phyloP scores from a whole-genome alignment of 2,329 filamentous ascomycete species.

The Lachnum nothofagi region DNA sequence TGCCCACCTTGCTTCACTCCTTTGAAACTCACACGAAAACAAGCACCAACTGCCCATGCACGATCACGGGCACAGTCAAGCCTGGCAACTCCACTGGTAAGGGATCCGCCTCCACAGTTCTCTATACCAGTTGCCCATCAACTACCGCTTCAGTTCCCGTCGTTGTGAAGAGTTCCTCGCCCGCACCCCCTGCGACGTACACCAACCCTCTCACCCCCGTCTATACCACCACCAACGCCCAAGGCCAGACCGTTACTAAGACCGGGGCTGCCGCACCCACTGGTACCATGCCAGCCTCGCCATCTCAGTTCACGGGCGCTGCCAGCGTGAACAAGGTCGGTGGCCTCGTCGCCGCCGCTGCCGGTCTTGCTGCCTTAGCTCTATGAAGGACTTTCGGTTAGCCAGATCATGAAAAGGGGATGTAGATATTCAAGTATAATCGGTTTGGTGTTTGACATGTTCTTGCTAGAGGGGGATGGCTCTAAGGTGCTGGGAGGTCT shows the following conservation, averaged over 20 bases:
- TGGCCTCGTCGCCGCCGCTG: conserved; percentile 5
- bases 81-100: not conserved
- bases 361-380: not conserved
- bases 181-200: not conserved
- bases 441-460: too few species aligned
- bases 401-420: too few species aligned
- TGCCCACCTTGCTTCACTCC: too few species aligned
- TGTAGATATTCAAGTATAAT: too few species aligned
- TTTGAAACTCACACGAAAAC: conserved; percentile 28
- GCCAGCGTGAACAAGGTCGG: conserved; percentile 11
- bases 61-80: conserved; percentile 9
- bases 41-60: conserved; percentile 23
- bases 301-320: conserved; percentile 5
- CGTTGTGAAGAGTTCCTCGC: not conserved
- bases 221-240: not conserved
- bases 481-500: too few species aligned
- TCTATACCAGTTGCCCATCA: conserved; percentile 17
- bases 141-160: not conserved
- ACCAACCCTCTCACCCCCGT: conserved; percentile 4
- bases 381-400: not conserved
- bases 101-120: conserved; percentile 13
- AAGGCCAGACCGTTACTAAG: too few species aligned
- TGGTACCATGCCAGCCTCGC: too few species aligned
- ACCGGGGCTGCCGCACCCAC: not conserved
- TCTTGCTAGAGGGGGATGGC: too few species aligned